These are phyloP conservation scores for Echinosophora koreensis DNA, from an alignment of 306 rosid species.

Conservation along the genomic window DNA sequence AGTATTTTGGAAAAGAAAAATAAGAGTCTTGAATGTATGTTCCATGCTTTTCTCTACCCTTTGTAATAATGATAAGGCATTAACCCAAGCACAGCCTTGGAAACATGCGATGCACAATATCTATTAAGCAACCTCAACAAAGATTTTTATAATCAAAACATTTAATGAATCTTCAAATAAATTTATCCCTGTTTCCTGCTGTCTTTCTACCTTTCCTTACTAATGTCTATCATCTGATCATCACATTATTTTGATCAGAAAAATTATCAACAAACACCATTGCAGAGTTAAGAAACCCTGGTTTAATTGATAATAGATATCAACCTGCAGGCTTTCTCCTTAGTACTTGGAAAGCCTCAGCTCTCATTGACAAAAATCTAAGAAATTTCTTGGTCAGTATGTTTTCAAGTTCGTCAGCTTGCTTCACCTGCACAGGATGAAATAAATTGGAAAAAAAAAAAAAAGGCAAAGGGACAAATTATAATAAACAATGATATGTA, in stretches of 20 bases:
- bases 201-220: conserved; percentile 28
- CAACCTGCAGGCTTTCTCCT: conserved; percentile 96
- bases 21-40: neutral
- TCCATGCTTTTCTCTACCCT: conserved; percentile 23
- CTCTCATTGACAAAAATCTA: conserved; percentile 97
- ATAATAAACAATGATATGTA: conserved; percentile 1
- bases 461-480: conserved; percentile 14
- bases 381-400: conserved; percentile 94
- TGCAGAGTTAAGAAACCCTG: neutral
- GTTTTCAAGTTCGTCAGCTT: conserved; percentile 97
- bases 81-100: conserved; percentile 21
- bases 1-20: conserved; percentile 15
- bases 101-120: conserved; percentile 33
- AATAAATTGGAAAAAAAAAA: neutral
- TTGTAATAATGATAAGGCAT: conserved; percentile 33
- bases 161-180: conserved; percentile 14
- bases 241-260: conserved; percentile 14
- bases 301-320: conserved; percentile 36
- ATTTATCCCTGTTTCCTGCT: conserved; percentile 27
- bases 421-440: conserved; percentile 79
- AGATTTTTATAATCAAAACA: conserved; percentile 8
- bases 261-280: conserved; percentile 36
- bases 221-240: conserved; percentile 29
- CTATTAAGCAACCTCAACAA: conserved; percentile 42
- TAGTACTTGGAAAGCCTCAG: conserved; percentile 96